Base-by-base conservation (phyloP, 169 alveolate genomes). In the Babesia divergens region DNA sequence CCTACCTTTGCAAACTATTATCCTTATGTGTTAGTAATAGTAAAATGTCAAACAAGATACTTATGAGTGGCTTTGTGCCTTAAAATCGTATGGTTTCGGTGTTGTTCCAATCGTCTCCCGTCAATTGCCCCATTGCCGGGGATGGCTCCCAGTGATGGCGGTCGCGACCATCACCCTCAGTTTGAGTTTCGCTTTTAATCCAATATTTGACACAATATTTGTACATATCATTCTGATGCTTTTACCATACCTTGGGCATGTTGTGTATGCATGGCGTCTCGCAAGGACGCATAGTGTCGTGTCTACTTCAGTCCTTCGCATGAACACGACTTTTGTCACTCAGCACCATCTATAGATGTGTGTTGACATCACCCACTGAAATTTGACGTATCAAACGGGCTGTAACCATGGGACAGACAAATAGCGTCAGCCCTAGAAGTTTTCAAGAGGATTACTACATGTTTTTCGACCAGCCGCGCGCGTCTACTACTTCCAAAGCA, bases 391-490 rank as follows among this genome's bases (percentile, higher is more conserved):
- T n/a, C n/a, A n/a, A n/a, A n/a, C n/a, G n/a, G n/a, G n/a, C 55
- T 6, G 2, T 4, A 6, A 59, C 70, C 58, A 62, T 62, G 72
- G 72, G 72, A 62, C 72, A 62, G 29, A 32, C 59, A 5, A 58
- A 62, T 9, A 62, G 72, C 47, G 72, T 62, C 4, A 62, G 72
- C 24, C 20, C 56, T n/a, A 44, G 34, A 5, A 49, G 72, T 11
- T 62, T 62, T 24, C 62, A 62, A 49, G 72, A 62, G 72, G 72
- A 62, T 49, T 62, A 62, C 35, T 62, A 62, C 49, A 31, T 62
- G 0, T 62, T 62, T 62, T 62, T 62, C 49, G 72, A 62, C 56
- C 60, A 62, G 34, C 11, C 11, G 47, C 11, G 16, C 16, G 47
- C 47, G n/a, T n/a, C n/a, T n/a, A n/a, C n/a, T n/a, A 40, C 47